phyloP scores from a whole-genome alignment of 2,329 filamentous ascomycete genomes.

The Aspergillus sp. region DNA sequence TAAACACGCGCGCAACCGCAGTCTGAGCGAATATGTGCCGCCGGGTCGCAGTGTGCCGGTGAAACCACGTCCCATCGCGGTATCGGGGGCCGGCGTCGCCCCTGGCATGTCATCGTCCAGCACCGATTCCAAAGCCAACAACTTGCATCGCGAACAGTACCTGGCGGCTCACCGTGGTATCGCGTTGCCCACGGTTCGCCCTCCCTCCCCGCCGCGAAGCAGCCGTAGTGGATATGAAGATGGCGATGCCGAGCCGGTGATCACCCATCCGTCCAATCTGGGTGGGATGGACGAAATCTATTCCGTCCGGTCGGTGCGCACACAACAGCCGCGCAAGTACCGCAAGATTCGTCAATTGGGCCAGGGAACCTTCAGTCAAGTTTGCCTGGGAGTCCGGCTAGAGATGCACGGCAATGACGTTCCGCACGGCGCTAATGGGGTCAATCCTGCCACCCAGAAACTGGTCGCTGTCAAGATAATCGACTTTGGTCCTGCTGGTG shows the following conservation, averaged over 20 bases:
- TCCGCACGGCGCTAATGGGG: conserved; percentile 10
- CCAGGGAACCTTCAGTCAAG: conserved; percentile 92
- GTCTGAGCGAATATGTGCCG: conserved; percentile 83
- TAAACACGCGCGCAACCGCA: conserved; percentile 70
- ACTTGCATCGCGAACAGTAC: conserved; percentile 73
- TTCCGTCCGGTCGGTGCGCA: conserved; percentile 64
- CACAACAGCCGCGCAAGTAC: conserved; percentile 73
- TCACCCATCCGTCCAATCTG: conserved; percentile 18
- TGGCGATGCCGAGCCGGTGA: conserved; percentile 42
- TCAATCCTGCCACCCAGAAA: conserved; percentile 58
- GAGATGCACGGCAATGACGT: conserved; percentile 47
- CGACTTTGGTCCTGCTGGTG: conserved; percentile 89
- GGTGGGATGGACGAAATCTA: conserved; percentile 59
- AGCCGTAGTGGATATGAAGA: conserved; percentile 59
- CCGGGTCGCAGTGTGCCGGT: conserved; percentile 64
- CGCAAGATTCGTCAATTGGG: conserved; percentile 77
- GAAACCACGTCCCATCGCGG: conserved; percentile 68
- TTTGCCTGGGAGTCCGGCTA: conserved; percentile 85
- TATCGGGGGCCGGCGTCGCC: conserved; percentile 59
- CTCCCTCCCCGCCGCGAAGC: conserved; percentile 79
- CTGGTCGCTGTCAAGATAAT: conserved; percentile 94
- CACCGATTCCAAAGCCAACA: conserved; percentile 35
- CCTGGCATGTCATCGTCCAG: conserved; percentile 47
- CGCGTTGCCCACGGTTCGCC: conserved; percentile 56
- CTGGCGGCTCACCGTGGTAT: conserved; percentile 77